Base-by-base conservation (phyloP, 208 protist genomes). In the Angomonas deanei region DNA sequence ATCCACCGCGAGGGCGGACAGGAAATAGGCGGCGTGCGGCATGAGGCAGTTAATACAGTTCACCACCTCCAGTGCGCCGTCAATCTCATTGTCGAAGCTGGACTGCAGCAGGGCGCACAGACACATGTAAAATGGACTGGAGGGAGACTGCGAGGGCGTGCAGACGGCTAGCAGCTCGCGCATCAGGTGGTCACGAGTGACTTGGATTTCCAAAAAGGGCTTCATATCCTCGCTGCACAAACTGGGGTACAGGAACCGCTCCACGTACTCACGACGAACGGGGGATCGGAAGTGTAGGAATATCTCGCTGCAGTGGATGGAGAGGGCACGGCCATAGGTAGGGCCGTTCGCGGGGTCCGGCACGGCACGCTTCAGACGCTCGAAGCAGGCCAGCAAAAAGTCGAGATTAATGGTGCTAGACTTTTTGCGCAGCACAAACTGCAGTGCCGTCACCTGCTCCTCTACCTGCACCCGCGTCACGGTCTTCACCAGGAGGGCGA, bases 11-110 rank as follows among this genome's bases (percentile, higher is more conserved):
- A 96, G 72, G 32, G 90, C 78, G 21, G 84, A 66, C 63, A 89
- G 77, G 70, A 93, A 96, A 62, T 93, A 96, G 4, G 86, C 86
- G 26, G 90, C 90, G 71, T 96, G 90, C 3, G 90, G 90, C 90
- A 96, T 96, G 49, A 76, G 80, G 70, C 78, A 92, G 66, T 91
- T 81, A 50, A 96, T 88, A 24, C 93, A 74, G 33, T 64, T 70
- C 55, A 96, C 82, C 38, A 79, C 74, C 69, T 93, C 84, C 28
- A 96, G 50, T 27, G 90, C 84, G 15, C 84, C 90, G 30, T 83
- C 76, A 30, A 86, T 81, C 68, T 87, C 86, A 75, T 95, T 75
- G 64, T 92, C 74, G 38, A 96, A 82, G 56, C 70, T 61, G 38
- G 57, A 50, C 72, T 93, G 90, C 74, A 96, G 71, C 46, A 93